Base-by-base conservation (phyloP, 73 alveolate genomes). In the Paramecium octaurelia region DNA sequence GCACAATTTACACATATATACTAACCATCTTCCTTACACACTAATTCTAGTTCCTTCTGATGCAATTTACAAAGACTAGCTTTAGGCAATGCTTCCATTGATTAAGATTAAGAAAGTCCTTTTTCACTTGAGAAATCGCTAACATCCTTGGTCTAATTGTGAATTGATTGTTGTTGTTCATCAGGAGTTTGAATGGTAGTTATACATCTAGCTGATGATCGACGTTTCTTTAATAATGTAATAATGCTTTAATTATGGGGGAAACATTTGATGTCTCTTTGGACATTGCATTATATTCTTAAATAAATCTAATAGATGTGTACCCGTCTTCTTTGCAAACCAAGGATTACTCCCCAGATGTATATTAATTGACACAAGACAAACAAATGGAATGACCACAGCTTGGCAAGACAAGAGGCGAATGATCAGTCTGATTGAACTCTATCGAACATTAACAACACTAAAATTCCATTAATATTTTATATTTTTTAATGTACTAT, bases 1-100 rank as follows among this genome's bases (percentile, higher is more conserved):
- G 98, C 99, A 69, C 99, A 96, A 92, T 95, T 95, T 8, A 97
- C 94, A 85, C 99, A 96, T 18, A 96, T 96, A 86, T 95, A 92
- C 44, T 95, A 92, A 21, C 93, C 89, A 71, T 96, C 99, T 64
- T 96, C 98, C 6, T 95, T 71, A 71, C 99, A 96, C 7, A 96
- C 96, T 71, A 96, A 93, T 88, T 96, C 99, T 59, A 96, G 86
- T 70, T 59, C 83, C 27, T 94, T 91, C 4, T 92, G 57, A 92
- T 93, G 97, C 5, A 88, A 48, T 42, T 42, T 80, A 20, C 91
- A 21, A 23, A 64, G 24, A 64, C 84, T 20, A 12, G 50, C 9
- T 3, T 64, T 80, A 20, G 75, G 70, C 6, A 80, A 21, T 44
- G 20, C 43, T 44, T 80, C 91, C 1, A 11, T 8, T 3, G 91